Evolutionary conservation across 2,329 filamentous ascomycete species (phyloP), one percentile per base, ranked within the genome.

Genomic region (Ophiobolus disseminans): DNA sequence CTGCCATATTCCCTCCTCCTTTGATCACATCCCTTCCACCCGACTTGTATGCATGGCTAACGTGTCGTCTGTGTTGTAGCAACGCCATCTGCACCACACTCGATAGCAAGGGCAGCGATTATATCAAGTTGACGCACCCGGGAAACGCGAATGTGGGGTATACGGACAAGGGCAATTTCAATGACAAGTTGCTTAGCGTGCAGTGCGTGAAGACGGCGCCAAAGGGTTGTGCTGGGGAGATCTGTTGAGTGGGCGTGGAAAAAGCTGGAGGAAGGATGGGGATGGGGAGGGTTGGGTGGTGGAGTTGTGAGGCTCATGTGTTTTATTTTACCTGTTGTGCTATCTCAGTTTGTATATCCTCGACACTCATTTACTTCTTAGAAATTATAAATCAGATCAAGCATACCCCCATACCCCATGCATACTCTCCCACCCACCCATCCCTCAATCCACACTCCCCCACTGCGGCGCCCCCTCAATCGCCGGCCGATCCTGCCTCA

Each of bases 371-470:
- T n/a, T n/a, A n/a, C n/a, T n/a, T n/a, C n/a, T n/a, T n/a, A n/a
- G n/a, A n/a, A n/a, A n/a, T n/a, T n/a, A n/a, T n/a, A n/a, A n/a
- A n/a, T n/a, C n/a, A n/a, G n/a, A n/a, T n/a, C n/a, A n/a, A n/a
- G n/a, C n/a, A n/a, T n/a, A n/a, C n/a, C n/a, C n/a, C n/a, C 5
- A 28, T 5, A 28, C n/a, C 25, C 23, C 11, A 6, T 11, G 11
- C 23, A 26, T 11, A 6, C 6, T 26, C 6, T 26, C 23, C 11
- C 23, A 26, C 23, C 23, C 7, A 26, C 11, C 23, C 23, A 26
- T 6, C 30, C 10, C 9, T 28, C 48, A 70, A 55, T 69, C 65
- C 25, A 68, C 65, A 20, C 49, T 69, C 14, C 65, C 63, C 65
- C 62, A 70, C 36, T 62, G 55, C 17, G 41, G 25, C 7, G 54